A percentile compares a stretch with the other conserved stretches of the same genome.
Evolutionary conservation across 345 rosid genomes (phyloP).

Genomic region (Citrus medica): DNA sequence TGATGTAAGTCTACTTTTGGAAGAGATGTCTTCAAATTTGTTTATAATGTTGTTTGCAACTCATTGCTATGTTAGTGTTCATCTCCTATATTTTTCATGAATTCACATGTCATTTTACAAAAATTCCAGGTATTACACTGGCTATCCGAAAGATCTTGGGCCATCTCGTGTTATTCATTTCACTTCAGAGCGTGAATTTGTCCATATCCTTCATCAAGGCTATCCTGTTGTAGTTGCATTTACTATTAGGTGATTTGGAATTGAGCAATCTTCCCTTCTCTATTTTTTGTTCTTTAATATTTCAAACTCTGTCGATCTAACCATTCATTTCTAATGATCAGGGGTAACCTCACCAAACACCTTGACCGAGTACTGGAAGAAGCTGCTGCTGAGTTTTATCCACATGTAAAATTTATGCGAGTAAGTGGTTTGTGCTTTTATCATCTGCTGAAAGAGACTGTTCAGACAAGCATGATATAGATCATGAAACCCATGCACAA

Average conservation of each 20-base stretch:
- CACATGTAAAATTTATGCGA: conserved; percentile 76
- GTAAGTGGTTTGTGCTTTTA: conserved; percentile 40
- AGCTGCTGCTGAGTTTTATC: conserved; percentile 85
- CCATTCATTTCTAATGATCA: conserved; percentile 24
- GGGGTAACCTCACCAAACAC: conserved; percentile 84
- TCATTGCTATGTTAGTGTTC: not conserved
- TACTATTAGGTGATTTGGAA: conserved; percentile 60
- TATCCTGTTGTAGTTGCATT: conserved; percentile 81
- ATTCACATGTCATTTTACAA: not conserved
- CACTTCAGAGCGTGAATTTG: conserved; percentile 88
- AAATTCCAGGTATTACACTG: conserved; percentile 67
- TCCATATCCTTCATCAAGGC: conserved; percentile 82
- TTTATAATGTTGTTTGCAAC: not conserved
- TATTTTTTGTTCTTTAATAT: not conserved
- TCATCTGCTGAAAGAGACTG: not conserved
- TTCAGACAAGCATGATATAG: not conserved
- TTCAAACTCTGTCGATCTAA: not conserved
- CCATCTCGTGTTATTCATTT: conserved; percentile 76
- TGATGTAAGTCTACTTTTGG: too few relatives aligned
- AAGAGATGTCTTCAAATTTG: not conserved
- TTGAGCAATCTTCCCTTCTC: not conserved
- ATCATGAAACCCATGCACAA: not conserved
- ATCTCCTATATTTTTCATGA: not conserved
- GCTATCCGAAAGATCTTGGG: conserved; percentile 90
- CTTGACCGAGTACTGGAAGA: conserved; percentile 84